These are phyloP conservation scores for Trichocomaceae sp. DNA, from an alignment of 2,329 filamentous ascomycete species.

Conservation along the genomic window DNA sequence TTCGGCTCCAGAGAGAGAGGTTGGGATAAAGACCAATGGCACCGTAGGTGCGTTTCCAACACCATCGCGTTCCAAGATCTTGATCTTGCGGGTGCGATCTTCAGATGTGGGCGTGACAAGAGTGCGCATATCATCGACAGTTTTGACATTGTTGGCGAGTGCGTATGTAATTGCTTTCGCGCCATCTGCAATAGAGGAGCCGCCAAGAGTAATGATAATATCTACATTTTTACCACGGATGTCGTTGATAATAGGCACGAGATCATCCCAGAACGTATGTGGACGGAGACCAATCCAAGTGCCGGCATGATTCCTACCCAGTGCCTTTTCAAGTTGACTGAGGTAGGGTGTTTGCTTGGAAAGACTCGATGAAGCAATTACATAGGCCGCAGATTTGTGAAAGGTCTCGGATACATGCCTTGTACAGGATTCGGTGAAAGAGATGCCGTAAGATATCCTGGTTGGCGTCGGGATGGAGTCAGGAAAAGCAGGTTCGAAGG, in stretches of 20 bases:
- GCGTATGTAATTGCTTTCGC: slow-evolving; percentile 43
- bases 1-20: slow-evolving; percentile 38
- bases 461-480: not conserved
- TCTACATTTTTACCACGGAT: slow-evolving; percentile 26
- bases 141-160: slow-evolving; percentile 36
- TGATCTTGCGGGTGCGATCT: slow-evolving; percentile 23
- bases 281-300: slow-evolving; percentile 42
- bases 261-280: slow-evolving; percentile 43
- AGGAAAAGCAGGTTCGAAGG: not conserved
- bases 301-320: slow-evolving; percentile 35
- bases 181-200: slow-evolving; percentile 44
- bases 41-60: not conserved
- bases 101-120: slow-evolving; percentile 12
- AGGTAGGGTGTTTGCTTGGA: slow-evolving; percentile 18
- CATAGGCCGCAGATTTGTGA: not conserved
- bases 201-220: slow-evolving; percentile 45
- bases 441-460: not conserved
- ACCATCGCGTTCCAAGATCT: not conserved
- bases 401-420: not conserved
- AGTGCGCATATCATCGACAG: slow-evolving; percentile 14
- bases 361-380: not conserved
- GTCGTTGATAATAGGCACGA: slow-evolving; percentile 37
- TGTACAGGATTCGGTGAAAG: not conserved
- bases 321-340: slow-evolving; percentile 27
- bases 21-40: slow-evolving; percentile 34